A percentile compares a stretch with the other conserved stretches of the same genome.
These are phyloP conservation scores for Suillus weaverae DNA, from an alignment of 768 basidiomycete species.

Conservation along the genomic window DNA sequence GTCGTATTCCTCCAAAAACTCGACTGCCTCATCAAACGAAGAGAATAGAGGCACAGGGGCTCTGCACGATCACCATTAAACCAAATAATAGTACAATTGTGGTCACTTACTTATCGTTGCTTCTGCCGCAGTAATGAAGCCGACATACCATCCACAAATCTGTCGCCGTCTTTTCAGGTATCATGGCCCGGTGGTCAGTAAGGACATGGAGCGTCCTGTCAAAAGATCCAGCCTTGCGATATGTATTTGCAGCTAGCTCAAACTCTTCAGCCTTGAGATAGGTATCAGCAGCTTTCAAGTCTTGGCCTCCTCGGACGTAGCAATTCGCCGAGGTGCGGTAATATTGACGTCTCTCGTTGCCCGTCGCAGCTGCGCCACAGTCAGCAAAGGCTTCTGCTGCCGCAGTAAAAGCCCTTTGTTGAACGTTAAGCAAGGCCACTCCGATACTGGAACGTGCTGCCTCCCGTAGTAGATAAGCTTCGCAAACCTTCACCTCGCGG, in stretches of 20 bases:
- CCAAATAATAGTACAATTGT: not conserved
- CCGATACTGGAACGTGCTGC: slow-evolving; percentile 40
- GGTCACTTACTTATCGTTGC: slow-evolving; percentile 26
- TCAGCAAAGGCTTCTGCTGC: slow-evolving; percentile 52
- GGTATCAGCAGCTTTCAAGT: slow-evolving; percentile 43
- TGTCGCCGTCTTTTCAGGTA: slow-evolving; percentile 32
- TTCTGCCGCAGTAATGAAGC: slow-evolving; percentile 43
- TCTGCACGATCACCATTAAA: slow-evolving; percentile 32
- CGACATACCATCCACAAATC: slow-evolving; percentile 46
- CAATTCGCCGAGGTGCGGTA: slow-evolving; percentile 48
- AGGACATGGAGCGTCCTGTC: slow-evolving; percentile 54
- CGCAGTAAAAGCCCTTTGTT: slow-evolving; percentile 37
- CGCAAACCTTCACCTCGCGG: slow-evolving; percentile 47
- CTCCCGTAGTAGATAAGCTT: slow-evolving; percentile 56
- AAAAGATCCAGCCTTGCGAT: slow-evolving; percentile 49
- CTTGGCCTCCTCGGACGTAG: slow-evolving; percentile 40
- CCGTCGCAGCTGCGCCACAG: slow-evolving; percentile 37
- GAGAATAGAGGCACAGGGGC: slow-evolving; percentile 49
- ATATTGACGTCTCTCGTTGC: slow-evolving; percentile 37
- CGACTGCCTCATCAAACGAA: slow-evolving; percentile 50
- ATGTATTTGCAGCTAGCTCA: slow-evolving; percentile 43
- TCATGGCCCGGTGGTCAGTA: slow-evolving; percentile 28
- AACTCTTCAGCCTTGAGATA: slow-evolving; percentile 46
- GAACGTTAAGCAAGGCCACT: slow-evolving; percentile 24
- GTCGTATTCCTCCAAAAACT: slow-evolving; percentile 55